A percentile compares a stretch with the other conserved stretches of the same genome.
These are phyloP conservation scores for Theobroma cacao DNA, from an alignment of 345 rosid species.

Conservation along the genomic window DNA sequence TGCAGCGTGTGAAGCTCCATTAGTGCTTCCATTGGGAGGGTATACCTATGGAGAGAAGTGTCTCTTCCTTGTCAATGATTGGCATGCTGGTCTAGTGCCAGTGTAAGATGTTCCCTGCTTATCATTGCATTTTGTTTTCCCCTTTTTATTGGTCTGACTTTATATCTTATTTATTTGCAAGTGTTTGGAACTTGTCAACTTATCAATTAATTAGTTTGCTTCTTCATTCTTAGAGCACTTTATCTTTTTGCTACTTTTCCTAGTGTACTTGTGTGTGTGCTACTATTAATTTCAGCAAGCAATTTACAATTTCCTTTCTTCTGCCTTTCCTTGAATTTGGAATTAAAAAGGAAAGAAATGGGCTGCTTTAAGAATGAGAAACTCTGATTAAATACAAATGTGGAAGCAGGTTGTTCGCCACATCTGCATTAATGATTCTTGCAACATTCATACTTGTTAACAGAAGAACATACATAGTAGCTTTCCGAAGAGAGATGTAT, in stretches of 20 bases:
- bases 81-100: constrained; percentile 99
- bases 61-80: constrained; percentile 90
- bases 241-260: neutral
- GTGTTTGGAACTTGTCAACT: neutral
- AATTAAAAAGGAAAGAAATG: neutral
- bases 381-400: neutral
- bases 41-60: constrained; percentile 89
- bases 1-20: constrained; percentile 98
- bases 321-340: neutral
- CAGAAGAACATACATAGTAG: neutral
- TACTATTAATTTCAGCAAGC: neutral
- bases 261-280: neutral
- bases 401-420: neutral
- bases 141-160: neutral
- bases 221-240: constrained; percentile 1
- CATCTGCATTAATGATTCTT: neutral
- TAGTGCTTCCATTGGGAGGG: constrained; percentile 91
- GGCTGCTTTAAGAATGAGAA: neutral
- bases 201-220: neutral
- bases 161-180: neutral
- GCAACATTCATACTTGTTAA: neutral
- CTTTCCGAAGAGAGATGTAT: neutral
- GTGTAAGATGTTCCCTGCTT: constrained; percentile 45
- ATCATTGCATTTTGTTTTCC: neutral
- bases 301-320: neutral